phyloP scores from a whole-genome alignment of 2,329 filamentous ascomycete genomes.

The Cercospora berteroae region DNA sequence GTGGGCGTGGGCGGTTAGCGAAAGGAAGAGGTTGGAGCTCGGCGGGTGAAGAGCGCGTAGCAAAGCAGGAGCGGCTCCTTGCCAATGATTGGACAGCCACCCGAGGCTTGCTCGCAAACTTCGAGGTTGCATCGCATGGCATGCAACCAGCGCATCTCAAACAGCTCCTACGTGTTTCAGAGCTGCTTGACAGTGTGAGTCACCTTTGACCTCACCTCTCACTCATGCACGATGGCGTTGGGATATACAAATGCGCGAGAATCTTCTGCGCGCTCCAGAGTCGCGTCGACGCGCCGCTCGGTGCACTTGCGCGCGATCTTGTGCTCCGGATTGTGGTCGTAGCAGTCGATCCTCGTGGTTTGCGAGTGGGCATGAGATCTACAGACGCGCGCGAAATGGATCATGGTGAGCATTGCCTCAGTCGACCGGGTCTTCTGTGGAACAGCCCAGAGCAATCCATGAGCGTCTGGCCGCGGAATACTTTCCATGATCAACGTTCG shows the following conservation, averaged over 20 bases:
- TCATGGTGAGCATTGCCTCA: neutral
- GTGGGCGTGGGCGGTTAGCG: conserved; percentile 23
- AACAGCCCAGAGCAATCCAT: neutral
- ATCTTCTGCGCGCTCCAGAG: neutral
- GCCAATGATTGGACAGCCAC: neutral
- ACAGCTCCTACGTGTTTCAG: conserved; percentile 7
- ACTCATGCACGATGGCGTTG: neutral
- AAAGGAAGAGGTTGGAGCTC: conserved; percentile 18
- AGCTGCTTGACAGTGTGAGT: conserved; percentile 18
- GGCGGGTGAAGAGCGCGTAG: conserved; percentile 18
- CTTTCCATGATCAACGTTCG: neutral
- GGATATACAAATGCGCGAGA: neutral
- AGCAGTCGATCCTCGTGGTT: neutral
- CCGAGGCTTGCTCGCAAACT: neutral
- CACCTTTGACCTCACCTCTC: conserved; percentile 19
- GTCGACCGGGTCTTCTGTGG: neutral
- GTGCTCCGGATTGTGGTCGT: neutral
- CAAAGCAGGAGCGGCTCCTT: neutral
- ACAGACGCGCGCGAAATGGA: conserved; percentile 26
- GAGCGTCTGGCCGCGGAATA: neutral
- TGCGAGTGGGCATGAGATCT: neutral
- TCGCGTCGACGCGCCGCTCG: neutral
- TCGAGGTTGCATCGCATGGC: conserved; percentile 4
- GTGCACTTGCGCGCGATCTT: neutral
- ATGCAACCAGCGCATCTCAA: conserved; percentile 7